phyloP scores from a whole-genome alignment of 2,329 filamentous ascomycete genomes.

The Metarhizium brunneum region DNA sequence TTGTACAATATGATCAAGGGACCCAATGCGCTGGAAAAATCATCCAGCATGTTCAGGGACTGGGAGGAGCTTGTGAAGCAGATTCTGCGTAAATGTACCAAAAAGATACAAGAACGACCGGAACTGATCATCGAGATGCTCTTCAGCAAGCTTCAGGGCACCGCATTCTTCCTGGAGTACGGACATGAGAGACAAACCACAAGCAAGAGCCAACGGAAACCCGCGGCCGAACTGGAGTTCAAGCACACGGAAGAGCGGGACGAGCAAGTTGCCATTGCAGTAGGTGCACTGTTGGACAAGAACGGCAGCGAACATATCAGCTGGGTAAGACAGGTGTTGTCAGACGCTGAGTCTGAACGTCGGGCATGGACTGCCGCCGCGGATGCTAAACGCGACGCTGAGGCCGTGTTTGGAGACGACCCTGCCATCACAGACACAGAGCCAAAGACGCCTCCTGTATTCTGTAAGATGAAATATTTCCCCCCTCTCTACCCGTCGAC shows the following conservation, averaged over 20 bases:
- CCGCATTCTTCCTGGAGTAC: conserved; percentile 80
- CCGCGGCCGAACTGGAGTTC: conserved; percentile 77
- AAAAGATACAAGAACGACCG: conserved; percentile 76
- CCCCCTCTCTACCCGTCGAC: background rate
- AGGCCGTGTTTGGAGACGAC: conserved; percentile 23
- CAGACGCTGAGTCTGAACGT: conserved; percentile 60
- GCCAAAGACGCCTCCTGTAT: conserved; percentile 20
- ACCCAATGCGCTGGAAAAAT: conserved; percentile 62
- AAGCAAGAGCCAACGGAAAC: conserved; percentile 48
- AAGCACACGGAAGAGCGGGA: conserved; percentile 59
- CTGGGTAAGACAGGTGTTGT: conserved; percentile 71
- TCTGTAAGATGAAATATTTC: conserved; percentile 19
- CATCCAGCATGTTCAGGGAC: conserved; percentile 63
- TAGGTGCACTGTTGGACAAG: conserved; percentile 71
- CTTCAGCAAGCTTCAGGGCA: conserved; percentile 83
- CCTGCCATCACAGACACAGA: conserved; percentile 13
- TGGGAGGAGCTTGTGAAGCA: conserved; percentile 88
- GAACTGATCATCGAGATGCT: conserved; percentile 85
- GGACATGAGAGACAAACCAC: conserved; percentile 80
- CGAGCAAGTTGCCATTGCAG: conserved; percentile 69
- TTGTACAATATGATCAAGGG: conserved; percentile 91
- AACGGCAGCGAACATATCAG: conserved; percentile 65
- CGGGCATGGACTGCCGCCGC: conserved; percentile 69
- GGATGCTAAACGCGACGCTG: conserved; percentile 40
- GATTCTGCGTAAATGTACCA: conserved; percentile 70